These are phyloP conservation scores for Phytophthora pluvialis DNA, from an alignment of 352 stramenopile species.

Conservation along the genomic window DNA sequence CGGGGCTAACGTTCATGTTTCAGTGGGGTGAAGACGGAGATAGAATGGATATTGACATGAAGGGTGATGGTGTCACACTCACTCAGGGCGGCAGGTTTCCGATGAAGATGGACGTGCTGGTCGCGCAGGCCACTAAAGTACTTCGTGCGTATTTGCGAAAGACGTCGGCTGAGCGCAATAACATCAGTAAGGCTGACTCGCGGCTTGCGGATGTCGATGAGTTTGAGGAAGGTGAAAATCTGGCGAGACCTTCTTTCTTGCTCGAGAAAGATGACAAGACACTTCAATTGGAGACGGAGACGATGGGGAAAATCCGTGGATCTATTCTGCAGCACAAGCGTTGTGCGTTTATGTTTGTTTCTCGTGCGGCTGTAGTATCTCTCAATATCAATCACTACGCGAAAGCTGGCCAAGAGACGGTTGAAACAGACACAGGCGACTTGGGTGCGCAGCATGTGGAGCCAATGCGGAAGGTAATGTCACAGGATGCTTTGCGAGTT, in stretches of 20 bases:
- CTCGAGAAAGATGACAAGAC: conserved; percentile 90
- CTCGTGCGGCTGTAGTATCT: conserved; percentile 55
- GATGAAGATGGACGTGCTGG: conserved; percentile 69
- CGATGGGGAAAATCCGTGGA: conserved; percentile 63
- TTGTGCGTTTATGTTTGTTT: conserved; percentile 78
- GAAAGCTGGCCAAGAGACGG: conserved; percentile 22
- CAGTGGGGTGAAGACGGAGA: conserved; percentile 43
- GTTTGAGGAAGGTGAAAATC: conserved; percentile 61
- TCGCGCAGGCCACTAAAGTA: conserved; percentile 52
- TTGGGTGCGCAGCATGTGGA: conserved; percentile 28
- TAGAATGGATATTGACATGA: conserved; percentile 32
- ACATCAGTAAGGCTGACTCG: conserved; percentile 63
- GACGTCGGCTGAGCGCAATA: conserved; percentile 55
- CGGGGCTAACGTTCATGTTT: conserved; percentile 60
- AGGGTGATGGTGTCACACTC: conserved; percentile 7
- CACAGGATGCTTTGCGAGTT: conserved; percentile 54
- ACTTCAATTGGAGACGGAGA: conserved; percentile 71
- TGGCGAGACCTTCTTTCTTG: conserved; percentile 49
- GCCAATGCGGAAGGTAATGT: conserved; percentile 54
- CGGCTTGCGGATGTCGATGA: conserved; percentile 69
- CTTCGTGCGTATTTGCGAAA: conserved; percentile 71
- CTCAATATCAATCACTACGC: conserved; percentile 54
- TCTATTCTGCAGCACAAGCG: conserved; percentile 81
- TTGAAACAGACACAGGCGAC: conserved; percentile 15
- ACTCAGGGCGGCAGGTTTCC: conserved; percentile 28